Conservation (phyloP, 257 asterid species). For the Solanum chmielewskii region DNA sequence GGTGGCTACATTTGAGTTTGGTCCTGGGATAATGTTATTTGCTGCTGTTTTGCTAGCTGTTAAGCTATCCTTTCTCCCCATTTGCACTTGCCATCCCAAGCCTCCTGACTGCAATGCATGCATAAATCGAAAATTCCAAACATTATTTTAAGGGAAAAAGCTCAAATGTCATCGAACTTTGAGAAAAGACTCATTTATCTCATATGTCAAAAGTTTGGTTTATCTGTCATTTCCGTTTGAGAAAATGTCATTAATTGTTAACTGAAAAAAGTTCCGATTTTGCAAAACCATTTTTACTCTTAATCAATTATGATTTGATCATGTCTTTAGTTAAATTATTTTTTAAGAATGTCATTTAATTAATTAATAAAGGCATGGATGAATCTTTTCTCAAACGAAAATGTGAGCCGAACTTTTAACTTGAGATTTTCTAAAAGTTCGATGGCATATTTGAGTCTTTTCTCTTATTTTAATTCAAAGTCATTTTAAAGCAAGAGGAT, state of each 20-base stretch:
- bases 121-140: not conserved
- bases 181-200: not conserved
- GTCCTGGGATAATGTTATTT: constrained; percentile 60
- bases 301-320: not conserved
- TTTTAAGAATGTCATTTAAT: not conserved
- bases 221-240: not conserved
- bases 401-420: not conserved
- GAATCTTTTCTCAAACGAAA: not conserved
- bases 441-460: not conserved
- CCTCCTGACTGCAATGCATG: constrained; percentile 58
- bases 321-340: no score
- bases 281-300: not conserved
- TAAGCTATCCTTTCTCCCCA: constrained; percentile 71
- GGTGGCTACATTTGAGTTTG: constrained; percentile 58
- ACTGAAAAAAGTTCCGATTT: not conserved
- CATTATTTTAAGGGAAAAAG: not conserved
- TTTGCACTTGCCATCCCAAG: constrained; percentile 63
- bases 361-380: not conserved
- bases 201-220: no score
- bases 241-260: not conserved
- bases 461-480: not conserved
- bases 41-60: constrained; percentile 54
- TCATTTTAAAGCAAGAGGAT: not conserved
- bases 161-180: not conserved
- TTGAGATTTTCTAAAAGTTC: not conserved